These are phyloP conservation scores for Senna tora DNA, from an alignment of 306 rosid genomes.

Conservation along the genomic window DNA sequence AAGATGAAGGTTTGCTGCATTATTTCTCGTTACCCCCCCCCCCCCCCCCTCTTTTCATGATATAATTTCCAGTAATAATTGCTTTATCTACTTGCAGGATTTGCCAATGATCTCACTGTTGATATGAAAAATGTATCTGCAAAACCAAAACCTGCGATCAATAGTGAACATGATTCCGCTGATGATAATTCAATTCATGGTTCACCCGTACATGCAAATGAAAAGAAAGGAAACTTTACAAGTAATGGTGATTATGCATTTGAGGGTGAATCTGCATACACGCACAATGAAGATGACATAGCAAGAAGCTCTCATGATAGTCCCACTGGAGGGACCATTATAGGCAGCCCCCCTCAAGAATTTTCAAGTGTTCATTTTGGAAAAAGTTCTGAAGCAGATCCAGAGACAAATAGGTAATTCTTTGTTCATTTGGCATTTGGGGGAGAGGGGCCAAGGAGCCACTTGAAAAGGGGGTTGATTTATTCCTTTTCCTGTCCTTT, in stretches of 20 bases:
- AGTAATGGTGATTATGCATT: slow-evolving; percentile 51
- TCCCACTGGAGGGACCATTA: slow-evolving; percentile 63
- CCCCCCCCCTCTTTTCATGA: slow-evolving; percentile 24
- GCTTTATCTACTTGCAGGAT: slow-evolving; percentile 63
- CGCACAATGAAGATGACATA: slow-evolving; percentile 67
- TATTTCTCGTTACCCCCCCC: background rate
- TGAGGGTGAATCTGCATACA: slow-evolving; percentile 67
- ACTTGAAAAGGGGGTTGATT: slow-evolving; percentile 8
- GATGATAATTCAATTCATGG: slow-evolving; percentile 57
- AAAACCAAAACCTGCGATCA: slow-evolving; percentile 48
- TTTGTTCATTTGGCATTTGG: background rate
- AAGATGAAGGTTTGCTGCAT: slow-evolving; percentile 79
- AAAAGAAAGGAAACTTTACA: slow-evolving; percentile 45
- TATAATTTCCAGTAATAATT: slow-evolving; percentile 25
- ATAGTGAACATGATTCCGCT: slow-evolving; percentile 52
- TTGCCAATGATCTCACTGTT: slow-evolving; percentile 70
- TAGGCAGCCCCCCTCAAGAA: slow-evolving; percentile 68
- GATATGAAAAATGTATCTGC: slow-evolving; percentile 49
- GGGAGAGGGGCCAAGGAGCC: background rate
- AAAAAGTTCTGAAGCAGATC: slow-evolving; percentile 64
- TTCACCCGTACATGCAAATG: slow-evolving; percentile 58
- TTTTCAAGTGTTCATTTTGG: slow-evolving; percentile 57
- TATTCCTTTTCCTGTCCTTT: background rate
- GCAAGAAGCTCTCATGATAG: slow-evolving; percentile 76
- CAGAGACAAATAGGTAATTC: slow-evolving; percentile 69